These are phyloP conservation scores for Cercospora canescens DNA, from an alignment of 2,329 filamentous ascomycete species.

Conservation along the genomic window DNA sequence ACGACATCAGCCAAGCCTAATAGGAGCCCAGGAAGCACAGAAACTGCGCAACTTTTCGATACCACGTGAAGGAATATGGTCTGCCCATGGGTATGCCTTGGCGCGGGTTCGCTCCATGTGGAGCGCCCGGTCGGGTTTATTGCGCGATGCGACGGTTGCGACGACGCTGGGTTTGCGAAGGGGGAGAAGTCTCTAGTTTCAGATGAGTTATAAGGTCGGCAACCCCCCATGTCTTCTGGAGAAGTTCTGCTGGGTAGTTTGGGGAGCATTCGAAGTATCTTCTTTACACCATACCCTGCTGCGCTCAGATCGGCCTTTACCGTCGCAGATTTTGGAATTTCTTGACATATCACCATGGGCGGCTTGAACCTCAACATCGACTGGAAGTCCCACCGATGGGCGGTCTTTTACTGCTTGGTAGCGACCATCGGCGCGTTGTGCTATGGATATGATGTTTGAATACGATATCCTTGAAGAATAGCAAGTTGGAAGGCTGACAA, in stretches of 20 bases:
- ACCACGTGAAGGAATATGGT: conserved; percentile 6
- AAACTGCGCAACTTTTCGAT: background rate
- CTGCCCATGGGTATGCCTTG: conserved; percentile 1
- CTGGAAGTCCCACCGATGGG: conserved; percentile 24
- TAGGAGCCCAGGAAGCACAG: background rate
- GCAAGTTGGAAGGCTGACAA: background rate
- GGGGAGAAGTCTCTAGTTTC: background rate
- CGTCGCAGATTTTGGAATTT: background rate
- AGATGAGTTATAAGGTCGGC: background rate
- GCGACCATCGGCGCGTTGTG: conserved; percentile 25
- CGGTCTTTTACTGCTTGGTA: conserved; percentile 24
- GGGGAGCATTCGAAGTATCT: background rate
- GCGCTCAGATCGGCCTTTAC: background rate
- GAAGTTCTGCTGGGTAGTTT: background rate
- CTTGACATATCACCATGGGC: conserved; percentile 10
- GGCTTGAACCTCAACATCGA: conserved; percentile 25
- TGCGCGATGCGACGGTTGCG: background rate
- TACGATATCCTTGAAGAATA: background rate
- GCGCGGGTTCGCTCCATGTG: background rate
- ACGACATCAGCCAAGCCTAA: conserved; percentile 4
- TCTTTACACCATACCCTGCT: background rate
- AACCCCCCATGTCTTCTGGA: background rate
- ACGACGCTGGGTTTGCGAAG: background rate
- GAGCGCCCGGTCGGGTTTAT: background rate
- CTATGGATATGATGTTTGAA: conserved; percentile 25